These are phyloP conservation scores for Amaranthus hypochondriacus DNA, from an alignment of 148 eudicot genomes.

Conservation along the genomic window DNA sequence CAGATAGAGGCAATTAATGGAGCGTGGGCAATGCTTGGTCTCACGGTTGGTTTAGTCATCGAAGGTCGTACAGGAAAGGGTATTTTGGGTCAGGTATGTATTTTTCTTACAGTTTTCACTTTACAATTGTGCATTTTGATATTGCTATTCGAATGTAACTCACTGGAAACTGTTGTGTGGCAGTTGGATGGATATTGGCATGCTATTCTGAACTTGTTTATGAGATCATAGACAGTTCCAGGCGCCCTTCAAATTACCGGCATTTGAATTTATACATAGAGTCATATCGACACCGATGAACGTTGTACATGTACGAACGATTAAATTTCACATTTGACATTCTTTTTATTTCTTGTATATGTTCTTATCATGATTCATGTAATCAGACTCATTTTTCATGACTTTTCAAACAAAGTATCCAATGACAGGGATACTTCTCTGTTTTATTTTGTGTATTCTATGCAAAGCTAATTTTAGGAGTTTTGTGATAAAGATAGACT, in stretches of 20 bases:
- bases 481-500: too few species aligned
- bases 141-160: neutral
- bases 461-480: too few species aligned
- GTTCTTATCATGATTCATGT: neutral
- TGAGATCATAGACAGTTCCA: slow-evolving; percentile 26
- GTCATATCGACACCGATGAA: neutral
- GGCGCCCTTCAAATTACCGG: neutral
- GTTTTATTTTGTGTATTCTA: too few species aligned
- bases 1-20: slow-evolving; percentile 92
- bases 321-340: neutral
- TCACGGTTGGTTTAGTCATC: slow-evolving; percentile 74
- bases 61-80: slow-evolving; percentile 80
- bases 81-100: slow-evolving; percentile 67
- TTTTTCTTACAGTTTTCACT: neutral
- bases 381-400: neutral
- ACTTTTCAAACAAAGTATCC: neutral
- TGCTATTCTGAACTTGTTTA: slow-evolving; percentile 44
- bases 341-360: neutral
- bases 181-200: slow-evolving; percentile 76
- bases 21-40: slow-evolving; percentile 98
- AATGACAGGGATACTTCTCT: too few species aligned
- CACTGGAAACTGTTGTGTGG: slow-evolving; percentile 1
- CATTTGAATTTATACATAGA: neutral
- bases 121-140: neutral
- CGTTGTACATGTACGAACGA: slow-evolving; percentile 11